Conservation (phyloP, 2,329 filamentous ascomycete species). For the Penicillium sp. region DNA sequence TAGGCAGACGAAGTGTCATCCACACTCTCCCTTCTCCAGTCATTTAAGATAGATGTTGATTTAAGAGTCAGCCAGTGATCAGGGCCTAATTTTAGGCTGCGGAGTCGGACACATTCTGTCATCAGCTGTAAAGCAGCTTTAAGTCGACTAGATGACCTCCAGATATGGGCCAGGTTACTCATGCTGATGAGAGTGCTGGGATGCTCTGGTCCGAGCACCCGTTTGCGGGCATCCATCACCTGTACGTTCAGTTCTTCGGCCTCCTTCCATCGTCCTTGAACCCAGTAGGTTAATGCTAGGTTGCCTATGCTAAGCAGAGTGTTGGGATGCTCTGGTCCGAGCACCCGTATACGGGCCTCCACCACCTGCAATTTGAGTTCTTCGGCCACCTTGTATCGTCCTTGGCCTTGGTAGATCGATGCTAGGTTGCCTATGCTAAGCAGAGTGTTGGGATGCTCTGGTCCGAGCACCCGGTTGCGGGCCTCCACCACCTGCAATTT, state of each 20-base stretch:
- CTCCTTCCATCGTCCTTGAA: not conserved
- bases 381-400: not conserved
- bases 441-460: conserved; percentile 12
- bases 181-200: not conserved
- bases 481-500: not conserved
- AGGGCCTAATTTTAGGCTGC: not conserved
- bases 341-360: not conserved
- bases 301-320: not conserved
- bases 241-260: not conserved
- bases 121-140: not conserved
- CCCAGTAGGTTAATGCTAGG: not conserved
- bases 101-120: not conserved
- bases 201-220: not conserved
- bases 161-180: not conserved
- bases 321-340: not conserved
- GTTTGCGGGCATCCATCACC: no score
- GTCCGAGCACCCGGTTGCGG: not conserved
- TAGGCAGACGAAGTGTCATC: no score
- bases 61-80: not conserved
- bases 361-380: not conserved
- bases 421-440: not conserved
- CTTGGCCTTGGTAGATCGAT: not conserved
- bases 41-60: not conserved
- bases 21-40: not conserved
- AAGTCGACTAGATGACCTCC: not conserved